Evolutionary conservation across 1,284 basidiomycete genomes (phyloP), one percentile per base, ranked within the genome.

Genomic region (Irpex rosettiformis): DNA sequence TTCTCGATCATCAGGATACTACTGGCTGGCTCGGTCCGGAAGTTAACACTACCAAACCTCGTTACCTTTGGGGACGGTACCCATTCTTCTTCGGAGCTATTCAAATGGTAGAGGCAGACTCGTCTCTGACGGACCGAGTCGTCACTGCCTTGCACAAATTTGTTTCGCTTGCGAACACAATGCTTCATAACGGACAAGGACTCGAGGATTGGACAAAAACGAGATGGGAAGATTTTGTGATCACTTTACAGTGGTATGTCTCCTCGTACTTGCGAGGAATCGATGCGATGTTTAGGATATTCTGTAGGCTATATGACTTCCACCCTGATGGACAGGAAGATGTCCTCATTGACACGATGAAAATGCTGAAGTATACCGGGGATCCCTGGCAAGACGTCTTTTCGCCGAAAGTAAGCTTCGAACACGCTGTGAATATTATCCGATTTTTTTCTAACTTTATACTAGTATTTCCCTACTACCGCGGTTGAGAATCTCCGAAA

Each of bases 11-110:
- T 59, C 82, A 84, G 64, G 81, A 83, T 61, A 74, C 74, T 16
- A 77, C 75, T 7, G 82, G 83, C 2, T 84, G 83, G 82, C 73
- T 84, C 27, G 82, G 83, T 0, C 82, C 82, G 2, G 82, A 84
- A 65, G 80, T 81, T 6, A 75, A 77, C 58, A 79, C 79, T 8
- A 78, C 73, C 29, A 83, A 84, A 62, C 79, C 80, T 21, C 73
- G 80, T 8, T 79, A 78, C 63, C 71, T 84, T 8, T 84, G 82
- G 83, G 83, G 80, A 60, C 74, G 81, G 75, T 83, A 83, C 62
- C 81, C 82, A 0, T 82, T 80, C 70, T 74, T 83, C 66, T 79
- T 83, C 57, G 82, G 81, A 16, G 74, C 73, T 0, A 83, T 82
- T 18, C 80, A 82, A 67, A 79, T 83, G 77, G 75, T 77, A 5